These are phyloP conservation scores for Cytidiella melzeri DNA, from an alignment of 768 basidiomycete species.

Conservation along the genomic window DNA sequence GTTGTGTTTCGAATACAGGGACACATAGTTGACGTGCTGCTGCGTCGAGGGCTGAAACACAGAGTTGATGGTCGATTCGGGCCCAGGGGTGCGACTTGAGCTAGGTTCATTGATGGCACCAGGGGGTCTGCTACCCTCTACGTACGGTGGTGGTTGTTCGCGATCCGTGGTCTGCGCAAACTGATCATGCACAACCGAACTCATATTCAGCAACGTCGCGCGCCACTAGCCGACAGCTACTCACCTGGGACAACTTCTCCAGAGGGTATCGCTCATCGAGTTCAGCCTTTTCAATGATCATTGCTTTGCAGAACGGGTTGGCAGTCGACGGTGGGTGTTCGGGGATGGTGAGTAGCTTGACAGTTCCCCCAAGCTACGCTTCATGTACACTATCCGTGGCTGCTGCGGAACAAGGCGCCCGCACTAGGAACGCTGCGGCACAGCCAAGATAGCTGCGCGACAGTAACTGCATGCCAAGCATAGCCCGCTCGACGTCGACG, in stretches of 20 bases:
- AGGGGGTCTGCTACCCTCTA: slow-evolving; percentile 3
- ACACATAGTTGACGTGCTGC: slow-evolving; percentile 23
- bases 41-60: slow-evolving; percentile 16
- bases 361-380: too few species aligned
- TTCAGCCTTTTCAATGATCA: neutral
- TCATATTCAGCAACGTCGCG: neutral
- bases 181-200: too few species aligned
- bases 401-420: neutral
- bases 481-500: too few species aligned
- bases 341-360: too few species aligned
- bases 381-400: neutral
- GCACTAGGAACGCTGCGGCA: neutral
- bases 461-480: too few species aligned
- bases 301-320: too few species aligned
- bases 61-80: slow-evolving; percentile 8
- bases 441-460: slow-evolving; percentile 9
- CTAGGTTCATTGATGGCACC: neutral
- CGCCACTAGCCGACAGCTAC: too few species aligned
- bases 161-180: neutral
- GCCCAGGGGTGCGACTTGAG: neutral
- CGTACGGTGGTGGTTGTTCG: slow-evolving; percentile 14
- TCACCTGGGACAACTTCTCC: neutral
- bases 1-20: slow-evolving; percentile 20
- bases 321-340: too few species aligned
- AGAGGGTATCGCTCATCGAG: neutral